Conservation (phyloP, 106 monocot species). For the Apostasia shenzhenica region DNA sequence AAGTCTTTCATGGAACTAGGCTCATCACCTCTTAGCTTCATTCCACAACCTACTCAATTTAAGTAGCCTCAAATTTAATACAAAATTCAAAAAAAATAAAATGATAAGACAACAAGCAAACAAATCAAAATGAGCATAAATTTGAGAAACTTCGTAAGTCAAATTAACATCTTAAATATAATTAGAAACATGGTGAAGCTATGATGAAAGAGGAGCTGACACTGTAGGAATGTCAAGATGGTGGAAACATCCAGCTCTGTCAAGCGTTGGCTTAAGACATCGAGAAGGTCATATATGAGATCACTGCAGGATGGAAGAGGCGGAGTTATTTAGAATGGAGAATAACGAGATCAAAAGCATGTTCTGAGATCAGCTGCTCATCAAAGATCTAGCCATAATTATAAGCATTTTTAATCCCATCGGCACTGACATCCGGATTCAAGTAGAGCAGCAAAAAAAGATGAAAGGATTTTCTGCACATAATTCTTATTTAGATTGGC, state of each 20-base stretch:
- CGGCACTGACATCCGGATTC: too few relatives aligned
- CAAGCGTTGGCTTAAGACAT: slow-evolving; percentile 62
- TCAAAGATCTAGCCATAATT: too few relatives aligned
- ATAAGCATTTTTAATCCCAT: too few relatives aligned
- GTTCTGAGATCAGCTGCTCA: not conserved
- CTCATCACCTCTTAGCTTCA: slow-evolving; percentile 85
- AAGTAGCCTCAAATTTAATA: too few relatives aligned
- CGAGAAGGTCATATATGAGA: slow-evolving; percentile 86
- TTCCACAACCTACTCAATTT: slow-evolving; percentile 70
- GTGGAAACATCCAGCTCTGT: slow-evolving; percentile 87
- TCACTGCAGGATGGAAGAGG: slow-evolving; percentile 44
- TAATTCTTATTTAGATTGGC: too few relatives aligned
- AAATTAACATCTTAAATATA: not conserved
- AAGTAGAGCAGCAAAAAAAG: too few relatives aligned
- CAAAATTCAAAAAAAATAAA: too few relatives aligned
- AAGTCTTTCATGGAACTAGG: slow-evolving; percentile 92
- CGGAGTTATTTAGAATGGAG: too few relatives aligned
- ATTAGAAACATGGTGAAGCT: not conserved
- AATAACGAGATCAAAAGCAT: not conserved
- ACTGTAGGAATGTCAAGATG: slow-evolving; percentile 65
- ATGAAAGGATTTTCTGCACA: too few relatives aligned
- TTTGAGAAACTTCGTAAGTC: too few relatives aligned
- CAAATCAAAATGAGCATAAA: too few relatives aligned
- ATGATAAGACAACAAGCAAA: too few relatives aligned
- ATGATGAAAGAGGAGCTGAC: slow-evolving; percentile 25